phyloP scores from a whole-genome alignment of 257 asterid genomes.

The Linderniella brevidens region DNA sequence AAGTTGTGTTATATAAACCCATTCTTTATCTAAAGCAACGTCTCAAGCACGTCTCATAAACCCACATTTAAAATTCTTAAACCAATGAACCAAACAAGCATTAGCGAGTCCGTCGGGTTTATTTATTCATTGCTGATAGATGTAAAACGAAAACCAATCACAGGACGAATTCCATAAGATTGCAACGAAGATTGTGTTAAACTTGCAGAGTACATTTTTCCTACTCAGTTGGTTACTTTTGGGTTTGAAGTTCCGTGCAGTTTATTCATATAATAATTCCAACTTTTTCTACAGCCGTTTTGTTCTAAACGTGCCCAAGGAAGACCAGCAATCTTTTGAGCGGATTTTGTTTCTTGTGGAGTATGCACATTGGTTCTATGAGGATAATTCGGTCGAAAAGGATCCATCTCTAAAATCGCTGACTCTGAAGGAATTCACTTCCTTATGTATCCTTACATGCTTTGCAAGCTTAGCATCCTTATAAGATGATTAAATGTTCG shows the following conservation, averaged over 20 bases:
- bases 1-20: too few species aligned
- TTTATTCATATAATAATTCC: neutral
- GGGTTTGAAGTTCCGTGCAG: slow-evolving; percentile 2
- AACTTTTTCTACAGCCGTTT: slow-evolving; percentile 57
- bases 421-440: slow-evolving; percentile 85
- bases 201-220: too few species aligned
- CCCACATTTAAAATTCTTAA: too few species aligned
- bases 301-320: slow-evolving; percentile 93
- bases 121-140: too few species aligned
- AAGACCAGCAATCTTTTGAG: slow-evolving; percentile 94
- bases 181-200: too few species aligned
- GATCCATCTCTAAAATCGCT: slow-evolving; percentile 88
- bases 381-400: slow-evolving; percentile 86
- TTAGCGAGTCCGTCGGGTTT: too few species aligned
- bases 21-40: too few species aligned
- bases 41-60: too few species aligned
- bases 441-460: slow-evolving; percentile 58
- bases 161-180: too few species aligned
- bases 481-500: neutral
- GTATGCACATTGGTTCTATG: slow-evolving; percentile 96
- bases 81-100: too few species aligned
- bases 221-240: neutral
- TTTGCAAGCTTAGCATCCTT: neutral
- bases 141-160: too few species aligned
- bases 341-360: slow-evolving; percentile 96